Percentiles rank a stretch among this genome's conserved stretches.
Conservation (phyloP, 2,329 filamentous ascomycete species). For the Blumeria graminis region DNA sequence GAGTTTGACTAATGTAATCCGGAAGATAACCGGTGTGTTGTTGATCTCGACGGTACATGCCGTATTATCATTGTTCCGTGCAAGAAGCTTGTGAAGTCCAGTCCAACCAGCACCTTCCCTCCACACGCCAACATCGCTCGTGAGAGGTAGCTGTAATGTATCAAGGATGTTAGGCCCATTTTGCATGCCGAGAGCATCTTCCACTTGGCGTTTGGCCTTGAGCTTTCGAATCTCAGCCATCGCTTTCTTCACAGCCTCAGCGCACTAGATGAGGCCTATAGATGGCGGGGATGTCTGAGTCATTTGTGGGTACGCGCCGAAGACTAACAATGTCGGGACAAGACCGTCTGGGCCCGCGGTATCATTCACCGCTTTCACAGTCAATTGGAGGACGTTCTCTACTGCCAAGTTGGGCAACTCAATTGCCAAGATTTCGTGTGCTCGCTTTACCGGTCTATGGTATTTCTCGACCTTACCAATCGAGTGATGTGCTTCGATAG, state of each 20-base stretch:
- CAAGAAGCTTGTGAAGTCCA: neutral
- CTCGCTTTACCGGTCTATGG: neutral
- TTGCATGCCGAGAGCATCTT: neutral
- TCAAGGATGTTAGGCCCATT: neutral
- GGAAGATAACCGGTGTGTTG: neutral
- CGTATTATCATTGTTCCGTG: neutral
- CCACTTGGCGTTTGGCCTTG: neutral
- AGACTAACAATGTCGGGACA: neutral
- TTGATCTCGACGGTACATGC: neutral
- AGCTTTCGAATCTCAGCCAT: neutral
- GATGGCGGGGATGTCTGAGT: neutral
- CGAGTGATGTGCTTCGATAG: neutral
- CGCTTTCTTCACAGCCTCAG: neutral
- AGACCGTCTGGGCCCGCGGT: neutral
- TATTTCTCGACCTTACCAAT: neutral
- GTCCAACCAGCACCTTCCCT: neutral
- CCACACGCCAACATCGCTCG: neutral
- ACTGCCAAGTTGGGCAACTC: neutral
- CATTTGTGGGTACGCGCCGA: neutral
- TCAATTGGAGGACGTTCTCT: neutral
- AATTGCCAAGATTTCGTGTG: neutral
- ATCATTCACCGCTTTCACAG: neutral
- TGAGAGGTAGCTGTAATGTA: neutral
- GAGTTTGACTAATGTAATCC: neutral
- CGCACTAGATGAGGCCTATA: neutral